phyloP scores from a whole-genome alignment of 306 rosid genomes.

The Casuarina cunninghamiana region DNA sequence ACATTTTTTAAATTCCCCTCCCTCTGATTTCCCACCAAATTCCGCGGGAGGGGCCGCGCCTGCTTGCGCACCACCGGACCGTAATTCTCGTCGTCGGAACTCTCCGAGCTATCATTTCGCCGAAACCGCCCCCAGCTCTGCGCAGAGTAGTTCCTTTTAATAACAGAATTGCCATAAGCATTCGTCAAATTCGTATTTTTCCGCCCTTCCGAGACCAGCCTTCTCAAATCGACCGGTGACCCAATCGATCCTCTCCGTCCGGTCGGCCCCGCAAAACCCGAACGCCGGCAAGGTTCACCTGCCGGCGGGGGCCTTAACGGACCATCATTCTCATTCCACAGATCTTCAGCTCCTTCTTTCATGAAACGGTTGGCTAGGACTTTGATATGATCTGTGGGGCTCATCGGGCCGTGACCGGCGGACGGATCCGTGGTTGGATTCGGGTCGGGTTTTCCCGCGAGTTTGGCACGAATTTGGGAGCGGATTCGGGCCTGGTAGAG shows the following conservation, averaged over 20 bases:
- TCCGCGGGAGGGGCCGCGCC: constrained; percentile 22
- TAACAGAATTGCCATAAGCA: constrained; percentile 6
- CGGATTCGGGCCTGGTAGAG: constrained; percentile 85
- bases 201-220: constrained; percentile 21
- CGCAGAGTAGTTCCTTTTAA: constrained; percentile 52
- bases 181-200: constrained; percentile 24
- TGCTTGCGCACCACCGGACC: constrained; percentile 30
- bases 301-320: constrained; percentile 41
- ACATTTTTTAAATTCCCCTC: constrained; percentile 8
- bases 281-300: background rate
- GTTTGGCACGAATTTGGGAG: constrained; percentile 71
- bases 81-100: constrained; percentile 33
- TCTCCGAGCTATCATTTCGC: constrained; percentile 45
- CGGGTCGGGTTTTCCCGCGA: constrained; percentile 43
- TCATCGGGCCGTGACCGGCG: constrained; percentile 52
- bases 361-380: constrained; percentile 80
- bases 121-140: constrained; percentile 36
- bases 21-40: constrained; percentile 20
- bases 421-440: constrained; percentile 10
- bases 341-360: constrained; percentile 73
- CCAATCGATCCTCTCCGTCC: constrained; percentile 29
- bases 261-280: constrained; percentile 1
- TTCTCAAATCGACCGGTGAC: constrained; percentile 42
- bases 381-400: constrained; percentile 60
- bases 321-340: constrained; percentile 81